Base-by-base conservation (phyloP, 805 yeast genomes). In the Yamadazyma takamatsuzukensis region DNA sequence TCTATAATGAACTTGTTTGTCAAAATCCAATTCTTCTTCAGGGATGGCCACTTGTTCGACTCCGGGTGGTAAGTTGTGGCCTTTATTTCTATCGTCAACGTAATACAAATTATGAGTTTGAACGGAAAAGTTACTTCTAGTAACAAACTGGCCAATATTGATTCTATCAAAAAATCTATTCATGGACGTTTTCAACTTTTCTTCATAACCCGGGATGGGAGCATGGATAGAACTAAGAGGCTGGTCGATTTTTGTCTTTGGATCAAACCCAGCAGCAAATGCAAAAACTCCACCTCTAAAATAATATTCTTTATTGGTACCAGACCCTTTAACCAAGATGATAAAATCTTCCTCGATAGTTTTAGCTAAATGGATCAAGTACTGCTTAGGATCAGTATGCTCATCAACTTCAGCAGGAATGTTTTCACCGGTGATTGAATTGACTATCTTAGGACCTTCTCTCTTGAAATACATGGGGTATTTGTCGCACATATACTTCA, bases 251-350 rank as follows among this genome's bases (percentile, higher is more conserved):
- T 64, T 49, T 29, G 60, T 63, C 9, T 18, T 21, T 1, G 72
- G 72, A 32, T 63, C 53, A 33, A 66, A 66, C 0, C 72, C 72
- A 15, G 68, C 68, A 1, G 72, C 70, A 50, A 66, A 66, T 5
- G 66, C 71, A 51, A 65, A 66, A 1, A 66, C 50, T 0, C 71
- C 71, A 1, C 59, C 71, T 39, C 65, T 66, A 56, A 64, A 64
- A 38, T 42, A 59, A 41, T 64, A 64, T 42, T 66, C 72, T 2
- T 51, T 44, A 0, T 65, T 66, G 26, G 56, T 52, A 5, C 45
- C 41, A 1, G 61, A 59, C 29, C 64, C 70, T 32, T 61, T 61
- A 36, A 59, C 35, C 27, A 65, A 45, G 10, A 65, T 52, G 13
- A 65, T 61, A 39, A 65, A 60, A 37, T 65, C 72, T 35, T 65